A percentile compares a stretch with the other conserved stretches of the same genome.
phyloP scores from a whole-genome alignment of 495 filamentous ascomycete species.

The Xanthoparmelia taractica region DNA sequence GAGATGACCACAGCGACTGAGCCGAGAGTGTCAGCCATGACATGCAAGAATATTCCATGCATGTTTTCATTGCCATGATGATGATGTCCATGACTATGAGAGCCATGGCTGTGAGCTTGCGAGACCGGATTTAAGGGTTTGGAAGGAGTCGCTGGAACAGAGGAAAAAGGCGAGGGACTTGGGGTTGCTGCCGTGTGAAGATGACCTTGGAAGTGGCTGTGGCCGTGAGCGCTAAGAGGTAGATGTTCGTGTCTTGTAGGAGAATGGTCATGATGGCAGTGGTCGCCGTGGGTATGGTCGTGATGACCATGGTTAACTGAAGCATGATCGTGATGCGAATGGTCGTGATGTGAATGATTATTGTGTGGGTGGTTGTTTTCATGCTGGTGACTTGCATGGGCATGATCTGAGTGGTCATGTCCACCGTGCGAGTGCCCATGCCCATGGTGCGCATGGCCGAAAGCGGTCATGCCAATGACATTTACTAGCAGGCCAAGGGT shows the following conservation, averaged over 20 bases:
- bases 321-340: conserved; percentile 22
- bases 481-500: conserved; percentile 80
- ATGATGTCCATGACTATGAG: conserved; percentile 36
- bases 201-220: conserved; percentile 28
- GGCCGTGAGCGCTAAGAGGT: conserved; percentile 31
- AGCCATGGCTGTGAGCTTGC: conserved; percentile 23
- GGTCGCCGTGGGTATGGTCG: conserved; percentile 32
- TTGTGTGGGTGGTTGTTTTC: conserved; percentile 54
- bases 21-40: conserved; percentile 89
- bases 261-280: conserved; percentile 30
- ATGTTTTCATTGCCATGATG: conserved; percentile 92
- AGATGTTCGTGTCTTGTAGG: conserved; percentile 23
- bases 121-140: conserved; percentile 22
- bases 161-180: conserved; percentile 19
- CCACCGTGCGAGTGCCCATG: conserved; percentile 60
- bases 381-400: conserved; percentile 61
- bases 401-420: conserved; percentile 54
- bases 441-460: conserved; percentile 61
- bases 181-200: conserved; percentile 28
- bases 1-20: conserved; percentile 92
- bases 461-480: conserved; percentile 81
- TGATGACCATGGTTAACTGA: conserved; percentile 29
- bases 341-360: conserved; percentile 15
- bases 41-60: conserved; percentile 97
- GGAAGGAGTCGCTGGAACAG: conserved; percentile 25